A percentile compares a stretch with the other conserved stretches of the same genome.
Conservation (phyloP, 2,329 filamentous ascomycete genomes). For the Elsinoe arachidis region DNA sequence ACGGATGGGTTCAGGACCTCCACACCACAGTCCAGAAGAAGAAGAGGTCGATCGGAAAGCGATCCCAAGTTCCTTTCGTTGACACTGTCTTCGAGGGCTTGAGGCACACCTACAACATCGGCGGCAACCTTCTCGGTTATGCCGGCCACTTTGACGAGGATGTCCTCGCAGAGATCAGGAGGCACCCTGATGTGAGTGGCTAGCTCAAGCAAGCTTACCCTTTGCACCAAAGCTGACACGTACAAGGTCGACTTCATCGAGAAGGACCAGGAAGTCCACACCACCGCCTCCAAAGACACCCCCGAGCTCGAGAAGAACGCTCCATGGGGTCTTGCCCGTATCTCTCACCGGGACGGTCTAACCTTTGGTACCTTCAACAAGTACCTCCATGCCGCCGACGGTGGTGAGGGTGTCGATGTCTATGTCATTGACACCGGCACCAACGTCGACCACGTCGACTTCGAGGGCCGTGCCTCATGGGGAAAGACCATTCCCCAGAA, state of each 20-base stretch:
- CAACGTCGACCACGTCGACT: conserved; percentile 90
- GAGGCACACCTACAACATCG: conserved; percentile 95
- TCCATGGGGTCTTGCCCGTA: conserved; percentile 97
- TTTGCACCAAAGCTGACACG: conserved; percentile 12
- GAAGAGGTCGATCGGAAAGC: conserved; percentile 85
- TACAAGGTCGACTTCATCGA: conserved; percentile 89
- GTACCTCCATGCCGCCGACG: conserved; percentile 83
- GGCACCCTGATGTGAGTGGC: conserved; percentile 86
- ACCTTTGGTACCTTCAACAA: conserved; percentile 95
- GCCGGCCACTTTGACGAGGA: conserved; percentile 92
- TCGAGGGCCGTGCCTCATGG: conserved; percentile 91
- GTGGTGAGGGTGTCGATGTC: conserved; percentile 94
- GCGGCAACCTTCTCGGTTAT: conserved; percentile 76
- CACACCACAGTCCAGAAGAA: conserved; percentile 61
- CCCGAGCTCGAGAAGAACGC: conserved; percentile 74
- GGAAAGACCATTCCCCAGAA: conserved; percentile 87
- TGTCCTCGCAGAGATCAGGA: conserved; percentile 86
- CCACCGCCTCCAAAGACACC: conserved; percentile 44
- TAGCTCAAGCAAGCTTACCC: background rate
- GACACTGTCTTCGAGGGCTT: conserved; percentile 70
- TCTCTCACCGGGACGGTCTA: conserved; percentile 84
- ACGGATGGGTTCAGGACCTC: conserved; percentile 83
- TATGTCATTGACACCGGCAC: conserved; percentile 98
- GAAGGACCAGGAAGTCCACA: conserved; percentile 86
- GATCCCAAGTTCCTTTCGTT: conserved; percentile 60